phyloP scores from a whole-genome alignment of 2,329 filamentous ascomycete species.

The Grosmannia serpens region DNA sequence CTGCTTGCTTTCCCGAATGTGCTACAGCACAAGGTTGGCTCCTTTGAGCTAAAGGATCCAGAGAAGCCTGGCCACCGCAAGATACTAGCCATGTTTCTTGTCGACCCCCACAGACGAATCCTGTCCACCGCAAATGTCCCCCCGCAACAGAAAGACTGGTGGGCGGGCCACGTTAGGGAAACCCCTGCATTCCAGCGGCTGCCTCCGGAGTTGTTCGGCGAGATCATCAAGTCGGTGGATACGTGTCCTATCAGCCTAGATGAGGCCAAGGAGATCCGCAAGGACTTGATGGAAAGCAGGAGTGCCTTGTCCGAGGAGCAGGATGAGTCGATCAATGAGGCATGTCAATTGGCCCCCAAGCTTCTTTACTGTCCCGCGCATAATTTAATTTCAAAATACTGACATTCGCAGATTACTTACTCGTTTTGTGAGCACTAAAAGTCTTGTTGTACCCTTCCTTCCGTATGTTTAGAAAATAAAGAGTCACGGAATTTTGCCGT shows the following conservation, averaged over 20 bases:
- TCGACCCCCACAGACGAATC: conserved; percentile 41
- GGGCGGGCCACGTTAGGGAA: conserved; percentile 13
- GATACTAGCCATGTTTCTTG: conserved; percentile 46
- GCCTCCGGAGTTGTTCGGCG: conserved; percentile 17
- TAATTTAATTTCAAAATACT: neutral
- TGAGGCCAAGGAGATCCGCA: conserved; percentile 12
- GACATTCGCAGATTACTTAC: neutral
- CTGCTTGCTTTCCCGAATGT: conserved; percentile 31
- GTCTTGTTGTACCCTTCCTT: neutral
- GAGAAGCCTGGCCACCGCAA: conserved; percentile 42
- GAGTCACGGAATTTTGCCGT: too few species aligned
- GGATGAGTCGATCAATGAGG: neutral
- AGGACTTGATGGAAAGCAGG: conserved; percentile 15
- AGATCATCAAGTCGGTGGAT: conserved; percentile 14
- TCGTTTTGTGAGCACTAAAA: neutral
- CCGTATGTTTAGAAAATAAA: neutral
- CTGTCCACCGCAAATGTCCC: conserved; percentile 31
- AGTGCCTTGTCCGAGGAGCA: conserved; percentile 2
- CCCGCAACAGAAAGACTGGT: conserved; percentile 26
- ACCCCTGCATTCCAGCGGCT: conserved; percentile 4
- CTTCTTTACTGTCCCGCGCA: neutral
- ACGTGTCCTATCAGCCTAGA: conserved; percentile 17
- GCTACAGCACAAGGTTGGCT: conserved; percentile 36
- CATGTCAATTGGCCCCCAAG: neutral
- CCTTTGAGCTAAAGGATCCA: conserved; percentile 36